phyloP scores from a whole-genome alignment of 495 filamentous ascomycete species.

The Annulohypoxylon bovei region DNA sequence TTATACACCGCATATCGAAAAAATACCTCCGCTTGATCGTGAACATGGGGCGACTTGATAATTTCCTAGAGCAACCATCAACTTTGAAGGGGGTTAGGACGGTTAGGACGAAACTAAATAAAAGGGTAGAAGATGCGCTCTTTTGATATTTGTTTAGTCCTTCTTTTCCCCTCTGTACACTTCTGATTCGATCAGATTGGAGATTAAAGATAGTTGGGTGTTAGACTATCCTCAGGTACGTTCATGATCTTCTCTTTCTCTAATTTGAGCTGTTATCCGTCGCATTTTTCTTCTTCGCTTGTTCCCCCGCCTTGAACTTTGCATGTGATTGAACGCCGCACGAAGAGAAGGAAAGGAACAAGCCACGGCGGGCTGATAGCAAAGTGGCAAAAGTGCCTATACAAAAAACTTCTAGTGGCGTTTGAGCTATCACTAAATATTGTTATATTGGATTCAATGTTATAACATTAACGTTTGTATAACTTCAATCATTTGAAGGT shows the following conservation, averaged over 20 bases:
- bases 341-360: background rate
- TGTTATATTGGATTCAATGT: background rate
- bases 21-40: conserved; percentile 35
- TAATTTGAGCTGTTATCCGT: conserved; percentile 14
- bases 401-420: conserved; percentile 4
- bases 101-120: conserved; percentile 31
- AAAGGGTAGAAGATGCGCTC: conserved; percentile 26
- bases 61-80: conserved; percentile 35
- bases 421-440: background rate
- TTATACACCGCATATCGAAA: conserved; percentile 42
- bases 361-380: background rate
- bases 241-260: conserved; percentile 32
- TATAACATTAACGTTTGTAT: background rate
- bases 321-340: conserved; percentile 35
- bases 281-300: conserved; percentile 24
- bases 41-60: conserved; percentile 31
- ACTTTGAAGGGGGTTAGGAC: conserved; percentile 8
- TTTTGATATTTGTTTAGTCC: conserved; percentile 7
- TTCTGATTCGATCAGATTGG: conserved; percentile 11
- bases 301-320: conserved; percentile 26
- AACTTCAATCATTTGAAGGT: background rate
- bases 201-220: conserved; percentile 12
- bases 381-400: background rate
- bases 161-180: conserved; percentile 12
- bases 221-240: conserved; percentile 26